Base-by-base conservation (phyloP, 306 rosid species). In the Quercus mongolica region DNA sequence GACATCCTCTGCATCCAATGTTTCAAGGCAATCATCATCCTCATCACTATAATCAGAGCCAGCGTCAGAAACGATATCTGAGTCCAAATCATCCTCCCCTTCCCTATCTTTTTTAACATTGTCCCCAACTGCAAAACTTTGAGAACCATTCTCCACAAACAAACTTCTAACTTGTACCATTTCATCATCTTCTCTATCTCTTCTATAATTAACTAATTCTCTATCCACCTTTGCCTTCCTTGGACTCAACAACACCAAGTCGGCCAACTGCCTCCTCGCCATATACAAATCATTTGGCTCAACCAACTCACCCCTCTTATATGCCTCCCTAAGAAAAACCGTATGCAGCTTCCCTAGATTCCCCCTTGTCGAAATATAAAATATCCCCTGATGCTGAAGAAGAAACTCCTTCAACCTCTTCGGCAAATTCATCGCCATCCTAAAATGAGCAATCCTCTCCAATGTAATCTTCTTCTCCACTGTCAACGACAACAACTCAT, bases 281-380 rank as follows among this genome's bases (percentile, higher is more conserved):
- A 92, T 78, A 82, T 92, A 92, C 82, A 94, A 84, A 64, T 90
- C 94, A 83, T 91, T 94, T 1, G 97, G 94, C 86, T 90, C 97
- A 3, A 88, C 30, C 88, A 94, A 79, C 76, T 90, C 94, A 0
- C 99, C 93, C 83, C 82, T 91, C 85, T 79, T 86, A 81, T 91
- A 94, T 1, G 86, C 92, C 87, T 94, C 97, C 84, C 97, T 85
- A 11, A 94, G 90, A 79, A 92, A 94, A 83, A 94, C 92, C 0
- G 97, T 94, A 35, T 94, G 97, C 26, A 92, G 92, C 90, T 94
- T 94, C 70, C 97, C 99, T 0, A 88, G 93, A 77, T 94, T 91
- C 49, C 97, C 99, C 77, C 97, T 85, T 0, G 97, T 91, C 6
- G 97, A 94, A 20, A 94, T 69, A 79, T 94, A 94, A 54, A 94